phyloP scores from a whole-genome alignment of 108 stramenopile species.

The Nitzschia palea region DNA sequence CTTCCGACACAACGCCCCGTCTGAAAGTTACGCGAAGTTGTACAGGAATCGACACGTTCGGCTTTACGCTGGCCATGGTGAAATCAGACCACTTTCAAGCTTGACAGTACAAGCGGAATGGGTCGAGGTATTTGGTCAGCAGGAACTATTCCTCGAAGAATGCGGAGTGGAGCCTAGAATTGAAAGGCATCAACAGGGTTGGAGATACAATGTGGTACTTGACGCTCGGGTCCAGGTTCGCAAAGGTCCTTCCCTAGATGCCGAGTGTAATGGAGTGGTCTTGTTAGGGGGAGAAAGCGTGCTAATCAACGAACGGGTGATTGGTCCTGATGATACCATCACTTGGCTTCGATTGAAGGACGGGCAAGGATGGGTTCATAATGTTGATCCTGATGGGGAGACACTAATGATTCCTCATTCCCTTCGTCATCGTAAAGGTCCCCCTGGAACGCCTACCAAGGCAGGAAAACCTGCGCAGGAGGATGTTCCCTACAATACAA shows the following conservation, averaged over 20 bases:
- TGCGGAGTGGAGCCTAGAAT: conserved; percentile 58
- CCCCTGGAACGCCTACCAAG: conserved; percentile 6
- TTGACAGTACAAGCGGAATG: conserved; percentile 74
- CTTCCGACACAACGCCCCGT: conserved; percentile 30
- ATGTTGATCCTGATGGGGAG: conserved; percentile 46
- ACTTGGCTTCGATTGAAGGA: conserved; percentile 76
- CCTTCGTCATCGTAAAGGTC: conserved; percentile 36
- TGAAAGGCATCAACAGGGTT: conserved; percentile 73
- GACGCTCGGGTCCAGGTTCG: conserved; percentile 52
- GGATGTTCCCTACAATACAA: conserved; percentile 57
- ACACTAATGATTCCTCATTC: conserved; percentile 57
- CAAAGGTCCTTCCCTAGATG: conserved; percentile 65
- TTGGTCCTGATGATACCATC: conserved; percentile 37
- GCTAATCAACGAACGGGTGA: conserved; percentile 70
- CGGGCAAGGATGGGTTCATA: conserved; percentile 74
- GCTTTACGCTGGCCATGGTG: conserved; percentile 30
- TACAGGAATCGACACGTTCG: conserved; percentile 70
- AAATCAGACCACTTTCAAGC: conserved; percentile 50
- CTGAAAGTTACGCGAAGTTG: conserved; percentile 82
- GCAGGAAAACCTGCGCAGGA: conserved; percentile 26
- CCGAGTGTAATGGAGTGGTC: conserved; percentile 42
- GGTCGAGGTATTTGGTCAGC: conserved; percentile 67
- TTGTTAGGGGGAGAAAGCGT: conserved; percentile 55
- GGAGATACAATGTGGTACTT: conserved; percentile 66
- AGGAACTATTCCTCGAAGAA: conserved; percentile 64